These are phyloP conservation scores for Neurospora sp. DNA, from an alignment of 495 filamentous ascomycete genomes.

Conservation along the genomic window DNA sequence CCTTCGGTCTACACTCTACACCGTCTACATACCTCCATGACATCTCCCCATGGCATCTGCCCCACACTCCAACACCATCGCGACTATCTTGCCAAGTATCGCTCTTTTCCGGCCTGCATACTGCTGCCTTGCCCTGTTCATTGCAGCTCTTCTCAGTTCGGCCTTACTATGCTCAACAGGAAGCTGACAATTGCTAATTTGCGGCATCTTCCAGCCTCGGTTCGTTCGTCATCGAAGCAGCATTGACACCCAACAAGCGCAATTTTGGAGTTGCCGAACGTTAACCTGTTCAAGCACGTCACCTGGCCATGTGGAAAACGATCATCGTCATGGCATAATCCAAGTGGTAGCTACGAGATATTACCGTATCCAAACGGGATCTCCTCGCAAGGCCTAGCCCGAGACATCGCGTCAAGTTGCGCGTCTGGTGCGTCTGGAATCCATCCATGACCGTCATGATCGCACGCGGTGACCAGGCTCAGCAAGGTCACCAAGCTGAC, in stretches of 20 bases:
- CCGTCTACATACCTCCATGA: conserved; percentile 7
- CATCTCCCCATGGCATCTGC: conserved; percentile 8
- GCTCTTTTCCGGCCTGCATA: neutral
- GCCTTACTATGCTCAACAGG: neutral
- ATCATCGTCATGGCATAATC: neutral
- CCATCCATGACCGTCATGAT: neutral
- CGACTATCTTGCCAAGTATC: conserved; percentile 15
- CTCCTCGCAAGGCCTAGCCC: neutral
- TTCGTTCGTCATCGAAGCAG: conserved; percentile 5
- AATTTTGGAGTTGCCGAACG: conserved; percentile 33
- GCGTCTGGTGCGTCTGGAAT: neutral
- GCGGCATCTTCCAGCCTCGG: neutral
- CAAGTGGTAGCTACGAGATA: neutral
- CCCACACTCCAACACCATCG: conserved; percentile 2
- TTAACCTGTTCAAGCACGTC: conserved; percentile 14
- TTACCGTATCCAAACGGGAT: neutral
- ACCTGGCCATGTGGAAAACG: neutral
- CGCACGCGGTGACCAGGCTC: neutral
- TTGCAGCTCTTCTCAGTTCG: neutral
- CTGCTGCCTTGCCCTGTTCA: conserved; percentile 2
- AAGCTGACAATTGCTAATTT: neutral
- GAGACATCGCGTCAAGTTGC: neutral
- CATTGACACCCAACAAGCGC: conserved; percentile 30
- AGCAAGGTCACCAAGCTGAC: neutral
- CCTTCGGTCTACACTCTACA: conserved; percentile 18